Base-by-base conservation (phyloP, 2,329 filamentous ascomycete species). In the Coniella lustricola region DNA sequence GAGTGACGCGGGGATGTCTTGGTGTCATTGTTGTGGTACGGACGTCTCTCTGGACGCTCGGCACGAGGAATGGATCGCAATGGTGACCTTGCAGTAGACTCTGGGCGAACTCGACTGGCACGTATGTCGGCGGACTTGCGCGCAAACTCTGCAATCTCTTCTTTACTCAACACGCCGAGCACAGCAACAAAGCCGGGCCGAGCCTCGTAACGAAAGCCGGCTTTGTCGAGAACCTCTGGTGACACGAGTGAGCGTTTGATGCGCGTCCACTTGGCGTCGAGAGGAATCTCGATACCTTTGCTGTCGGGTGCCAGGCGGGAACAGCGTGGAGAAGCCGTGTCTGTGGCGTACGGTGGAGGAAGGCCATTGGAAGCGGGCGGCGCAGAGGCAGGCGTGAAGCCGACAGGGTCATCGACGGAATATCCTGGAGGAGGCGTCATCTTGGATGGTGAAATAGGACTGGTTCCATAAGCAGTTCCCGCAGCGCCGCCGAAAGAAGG, bases 101-200 rank as follows among this genome's bases (percentile, higher is more conserved):
- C 55, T 14, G 56, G 52, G 14, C 47, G 44, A 37, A 57, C 59
- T 31, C 73, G 65, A 4, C 70, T 60, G 12, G 65, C 66, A 14
- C 77, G 69, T 5, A 72, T 70, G 22, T 75, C 70, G 8, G 66
- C 66, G 34, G 70, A 79, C 44, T 69, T 65, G 3, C 68, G 67
- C 2, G 78, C 77, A 48, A 71, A 76, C 7, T 74, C 67, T 17
- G 66, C 64, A 34, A 84, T 73, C 37, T 82, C 61, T 12, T 76
- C 71, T 1, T 68, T 69, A 2, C 67, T 67, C 3, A 83, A 65
- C 13, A 73, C 66, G 4, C 81, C 81, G 0, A 84, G 68, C 3
- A 84, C 64, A 12, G 79, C 80, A 3, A 83, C 77, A 50, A 78
- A 83, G 1, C 75, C 71, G 0, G 77, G 78, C 1, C 76, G 70